Conservation (phyloP, 331 rosid genomes). For the Spiraea crenata region DNA sequence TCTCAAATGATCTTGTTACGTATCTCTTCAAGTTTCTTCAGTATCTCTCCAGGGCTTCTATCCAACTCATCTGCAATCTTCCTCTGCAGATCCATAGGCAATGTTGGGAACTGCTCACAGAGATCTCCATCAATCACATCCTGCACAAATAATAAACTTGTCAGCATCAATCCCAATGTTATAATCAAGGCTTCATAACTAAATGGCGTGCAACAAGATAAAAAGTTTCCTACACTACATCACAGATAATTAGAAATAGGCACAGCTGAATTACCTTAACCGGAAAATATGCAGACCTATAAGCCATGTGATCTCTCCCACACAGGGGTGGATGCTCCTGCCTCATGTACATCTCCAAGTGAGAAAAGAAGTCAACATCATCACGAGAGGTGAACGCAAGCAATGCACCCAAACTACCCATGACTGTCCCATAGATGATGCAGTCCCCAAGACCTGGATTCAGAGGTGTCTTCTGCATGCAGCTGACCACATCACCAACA, state of each 20-base stretch:
- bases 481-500: constrained; percentile 74
- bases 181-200: background rate
- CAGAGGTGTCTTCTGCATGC: constrained; percentile 91
- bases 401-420: constrained; percentile 97
- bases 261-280: constrained; percentile 58
- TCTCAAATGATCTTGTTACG: constrained; percentile 82
- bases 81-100: constrained; percentile 93
- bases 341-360: constrained; percentile 96
- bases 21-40: constrained; percentile 90
- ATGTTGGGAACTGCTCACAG: constrained; percentile 92
- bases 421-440: constrained; percentile 81
- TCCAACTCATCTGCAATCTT: constrained; percentile 95
- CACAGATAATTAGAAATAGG: background rate
- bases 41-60: constrained; percentile 91
- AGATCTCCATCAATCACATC: constrained; percentile 99
- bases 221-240: background rate
- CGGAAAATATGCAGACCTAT: constrained; percentile 94
- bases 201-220: background rate
- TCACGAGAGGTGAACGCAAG: constrained; percentile 95
- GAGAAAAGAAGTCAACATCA: constrained; percentile 96
- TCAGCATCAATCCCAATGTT: constrained; percentile 18
- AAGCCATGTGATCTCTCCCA: constrained; percentile 98
- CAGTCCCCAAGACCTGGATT: constrained; percentile 96
- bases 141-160: constrained; percentile 40
- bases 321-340: constrained; percentile 97